Percentiles rank a stretch among this genome's conserved stretches.
These are phyloP conservation scores for Fusarium subtropicale DNA, from an alignment of 2,329 filamentous ascomycete species.

Conservation along the genomic window DNA sequence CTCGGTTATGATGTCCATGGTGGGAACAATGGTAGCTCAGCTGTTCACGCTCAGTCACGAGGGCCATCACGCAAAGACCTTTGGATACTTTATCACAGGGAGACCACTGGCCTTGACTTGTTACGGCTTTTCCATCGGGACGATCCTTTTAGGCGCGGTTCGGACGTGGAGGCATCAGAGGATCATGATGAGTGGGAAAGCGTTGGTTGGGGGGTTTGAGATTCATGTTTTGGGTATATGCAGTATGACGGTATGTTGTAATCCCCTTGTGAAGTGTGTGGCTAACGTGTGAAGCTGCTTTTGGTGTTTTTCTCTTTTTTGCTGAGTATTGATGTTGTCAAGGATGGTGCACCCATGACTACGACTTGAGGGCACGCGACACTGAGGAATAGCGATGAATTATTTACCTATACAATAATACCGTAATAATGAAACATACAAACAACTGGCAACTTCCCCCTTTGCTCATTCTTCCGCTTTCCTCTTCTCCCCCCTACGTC, in stretches of 20 bases:
- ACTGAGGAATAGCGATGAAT: background rate
- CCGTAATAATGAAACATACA: background rate
- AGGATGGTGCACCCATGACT: background rate
- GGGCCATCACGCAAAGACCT: conserved; percentile 48
- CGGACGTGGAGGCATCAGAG: conserved; percentile 51
- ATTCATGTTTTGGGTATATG: conserved; percentile 42
- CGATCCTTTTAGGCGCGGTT: conserved; percentile 48
- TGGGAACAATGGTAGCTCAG: conserved; percentile 74
- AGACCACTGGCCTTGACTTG: conserved; percentile 65
- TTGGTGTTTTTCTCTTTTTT: conserved; percentile 43
- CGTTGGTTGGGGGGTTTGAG: conserved; percentile 50
- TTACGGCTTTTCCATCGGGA: conserved; percentile 55
- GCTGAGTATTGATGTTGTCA: conserved; percentile 40
- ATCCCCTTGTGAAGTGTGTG: background rate
- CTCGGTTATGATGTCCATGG: conserved; percentile 74
- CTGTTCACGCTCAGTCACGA: conserved; percentile 67
- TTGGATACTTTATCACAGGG: conserved; percentile 71
- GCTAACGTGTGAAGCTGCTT: conserved; percentile 36
- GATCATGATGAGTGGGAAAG: conserved; percentile 47
- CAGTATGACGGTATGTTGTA: conserved; percentile 31
- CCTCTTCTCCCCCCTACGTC: accelerated
- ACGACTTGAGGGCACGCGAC: background rate
- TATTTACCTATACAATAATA: background rate
- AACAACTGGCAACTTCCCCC: background rate
- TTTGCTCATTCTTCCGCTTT: background rate